Evolutionary conservation across 2,329 filamentous ascomycete genomes (phyloP).

Genomic region (Sporothrix humicola): DNA sequence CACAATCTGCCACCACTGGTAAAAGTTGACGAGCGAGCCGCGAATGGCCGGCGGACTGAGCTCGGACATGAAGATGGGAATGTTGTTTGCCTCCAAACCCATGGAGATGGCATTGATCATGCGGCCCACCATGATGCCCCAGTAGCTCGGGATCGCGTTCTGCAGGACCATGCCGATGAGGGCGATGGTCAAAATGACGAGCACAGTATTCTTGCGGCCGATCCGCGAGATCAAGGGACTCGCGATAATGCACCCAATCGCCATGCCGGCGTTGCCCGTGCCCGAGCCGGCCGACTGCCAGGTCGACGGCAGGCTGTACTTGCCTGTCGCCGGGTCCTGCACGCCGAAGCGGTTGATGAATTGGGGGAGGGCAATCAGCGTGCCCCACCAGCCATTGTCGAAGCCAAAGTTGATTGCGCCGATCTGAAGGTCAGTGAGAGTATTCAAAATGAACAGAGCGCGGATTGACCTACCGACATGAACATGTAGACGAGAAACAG

Average conservation of each 20-base stretch:
- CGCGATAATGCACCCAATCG: slow-evolving; percentile 29
- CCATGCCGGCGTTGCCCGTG: slow-evolving; percentile 29
- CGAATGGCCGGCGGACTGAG: slow-evolving; percentile 35
- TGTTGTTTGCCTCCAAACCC: slow-evolving; percentile 34
- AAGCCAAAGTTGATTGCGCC: slow-evolving; percentile 31
- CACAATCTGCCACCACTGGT: slow-evolving; percentile 33
- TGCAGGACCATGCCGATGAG: slow-evolving; percentile 31
- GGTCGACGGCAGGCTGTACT: slow-evolving; percentile 21
- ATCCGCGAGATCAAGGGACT: neutral
- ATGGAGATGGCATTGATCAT: slow-evolving; percentile 33
- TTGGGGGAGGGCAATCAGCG: slow-evolving; percentile 14
- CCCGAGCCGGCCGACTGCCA: slow-evolving; percentile 26
- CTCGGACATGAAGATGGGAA: slow-evolving; percentile 38
- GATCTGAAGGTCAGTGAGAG: neutral
- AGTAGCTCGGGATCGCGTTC: slow-evolving; percentile 32
- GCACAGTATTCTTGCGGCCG: slow-evolving; percentile 29
- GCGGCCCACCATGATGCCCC: slow-evolving; percentile 33
- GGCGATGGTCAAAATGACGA: slow-evolving; percentile 28
- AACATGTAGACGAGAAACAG: slow-evolving; percentile 20
- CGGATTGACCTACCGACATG: neutral
- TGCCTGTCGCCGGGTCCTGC: neutral
- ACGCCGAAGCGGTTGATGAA: slow-evolving; percentile 31
- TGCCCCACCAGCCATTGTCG: slow-evolving; percentile 35
- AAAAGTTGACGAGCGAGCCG: slow-evolving; percentile 36
- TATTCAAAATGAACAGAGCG: neutral